phyloP scores from a whole-genome alignment of 129 eudicot genomes.

The Artemisia annua region DNA sequence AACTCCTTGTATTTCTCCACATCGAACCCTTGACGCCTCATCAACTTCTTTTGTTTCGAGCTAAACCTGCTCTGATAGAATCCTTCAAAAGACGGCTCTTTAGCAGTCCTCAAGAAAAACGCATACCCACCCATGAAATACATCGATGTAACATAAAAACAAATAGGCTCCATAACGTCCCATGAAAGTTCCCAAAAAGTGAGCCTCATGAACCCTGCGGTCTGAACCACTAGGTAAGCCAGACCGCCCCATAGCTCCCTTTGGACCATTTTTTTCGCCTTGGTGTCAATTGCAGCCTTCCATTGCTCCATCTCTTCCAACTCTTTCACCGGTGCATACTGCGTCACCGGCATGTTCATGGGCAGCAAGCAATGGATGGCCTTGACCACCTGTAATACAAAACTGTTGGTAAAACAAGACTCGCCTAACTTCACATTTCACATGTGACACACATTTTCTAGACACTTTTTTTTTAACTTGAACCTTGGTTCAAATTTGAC shows the following conservation, averaged over 20 bases:
- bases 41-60: conserved; percentile 64
- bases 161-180: conserved; percentile 99
- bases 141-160: conserved; percentile 81
- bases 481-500: conserved; percentile 15
- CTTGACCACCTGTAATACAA: conserved; percentile 83
- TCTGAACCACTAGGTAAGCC: conserved; percentile 72
- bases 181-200: conserved; percentile 98
- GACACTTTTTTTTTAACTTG: neutral
- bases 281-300: conserved; percentile 57
- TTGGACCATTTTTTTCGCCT: conserved; percentile 62
- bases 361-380: conserved; percentile 69
- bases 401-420: conserved; percentile 42
- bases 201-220: conserved; percentile 93
- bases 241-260: conserved; percentile 88
- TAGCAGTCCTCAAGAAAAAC: conserved; percentile 84
- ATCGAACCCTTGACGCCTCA: conserved; percentile 64
- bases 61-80: conserved; percentile 72
- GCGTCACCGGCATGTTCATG: conserved; percentile 1
- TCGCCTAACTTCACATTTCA: conserved; percentile 29
- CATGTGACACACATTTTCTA: neutral
- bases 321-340: conserved; percentile 54
- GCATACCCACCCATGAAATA: conserved; percentile 93
- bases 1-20: conserved; percentile 67
- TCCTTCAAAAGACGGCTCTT: conserved; percentile 94
- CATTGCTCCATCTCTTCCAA: conserved; percentile 67